phyloP scores from a whole-genome alignment of 345 rosid genomes.

The Litchi chinensis region DNA sequence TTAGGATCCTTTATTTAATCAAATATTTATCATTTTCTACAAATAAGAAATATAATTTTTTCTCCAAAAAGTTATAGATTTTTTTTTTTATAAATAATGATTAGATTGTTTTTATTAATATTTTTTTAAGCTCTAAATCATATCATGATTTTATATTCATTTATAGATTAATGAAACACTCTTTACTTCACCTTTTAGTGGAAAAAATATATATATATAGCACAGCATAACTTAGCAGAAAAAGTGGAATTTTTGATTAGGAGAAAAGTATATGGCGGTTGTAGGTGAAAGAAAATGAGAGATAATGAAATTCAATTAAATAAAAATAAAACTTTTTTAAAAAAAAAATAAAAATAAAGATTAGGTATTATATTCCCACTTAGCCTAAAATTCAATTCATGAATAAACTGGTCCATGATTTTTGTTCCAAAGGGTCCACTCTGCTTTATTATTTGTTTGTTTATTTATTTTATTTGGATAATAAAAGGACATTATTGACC shows the following conservation, averaged over 20 bases:
- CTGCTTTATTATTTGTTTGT: neutral
- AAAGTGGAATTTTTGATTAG: neutral
- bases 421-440: conserved; percentile 13
- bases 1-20: neutral
- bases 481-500: conserved; percentile 7
- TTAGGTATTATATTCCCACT: conserved; percentile 16
- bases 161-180: too few species aligned
- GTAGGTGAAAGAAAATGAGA: neutral
- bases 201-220: too few species aligned
- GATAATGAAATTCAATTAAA: neutral
- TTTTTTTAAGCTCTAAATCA: too few species aligned
- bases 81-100: too few species aligned
- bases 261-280: neutral
- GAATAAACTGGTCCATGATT: conserved; percentile 12
- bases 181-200: neutral
- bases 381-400: neutral
- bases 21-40: too few species aligned
- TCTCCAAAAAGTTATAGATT: too few species aligned
- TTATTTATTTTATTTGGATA: neutral
- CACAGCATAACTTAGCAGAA: neutral
- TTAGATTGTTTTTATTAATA: too few species aligned
- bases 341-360: neutral
- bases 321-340: neutral
- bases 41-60: too few species aligned
- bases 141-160: too few species aligned